Base-by-base conservation (phyloP, 2,329 filamentous ascomycete species). In the Furcasterigmium furcatum region DNA sequence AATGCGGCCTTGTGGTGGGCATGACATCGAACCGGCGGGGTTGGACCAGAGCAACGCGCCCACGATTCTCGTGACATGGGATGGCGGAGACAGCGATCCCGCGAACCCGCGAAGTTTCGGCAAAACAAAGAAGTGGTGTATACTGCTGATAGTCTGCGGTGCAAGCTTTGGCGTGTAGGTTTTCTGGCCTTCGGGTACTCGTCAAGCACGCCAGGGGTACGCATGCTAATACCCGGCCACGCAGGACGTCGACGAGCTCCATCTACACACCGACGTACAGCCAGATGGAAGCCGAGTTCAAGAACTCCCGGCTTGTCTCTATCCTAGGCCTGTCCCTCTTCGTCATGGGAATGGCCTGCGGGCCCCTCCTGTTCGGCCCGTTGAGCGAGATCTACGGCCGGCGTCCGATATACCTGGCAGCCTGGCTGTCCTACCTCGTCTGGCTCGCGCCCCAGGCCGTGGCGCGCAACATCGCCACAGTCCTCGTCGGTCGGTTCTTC, bases 211-310 rank as follows among this genome's bases (percentile, higher is more conserved):
- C n/a, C n/a, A n/a, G n/a, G n/a, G n/a, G n/a, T n/a, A n/a, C n/a
- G n/a, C n/a, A n/a, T n/a, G n/a, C n/a, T n/a, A n/a, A n/a, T n/a
- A n/a, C n/a, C n/a, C n/a, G n/a, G n/a, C n/a, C n/a, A n/a, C n/a
- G n/a, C 24, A 27, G 24, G 7, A 27, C 24, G 12, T 89, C 85
- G 61, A 81, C 87, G 2, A 91, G 87, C 41, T 94, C 90, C 9
- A 82, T 95, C 55, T 95, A 96, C 64, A 92, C 90, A 1, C 80
- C 82, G 10, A 94, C 88, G 0, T 96, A 96, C 63, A 62, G 58
- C 9, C 87, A 92, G 63, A 80, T 95, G 65, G 80, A 84, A 50
- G 67, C 72, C 19, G 87, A 95, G 45, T 94, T 95, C 55, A 68
- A 79, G 50, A 79, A 79, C 54, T 86, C 86, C 0, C 76, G 79